Evolutionary conservation across 768 basidiomycete genomes (phyloP).

Genomic region (Collybia nuda): DNA sequence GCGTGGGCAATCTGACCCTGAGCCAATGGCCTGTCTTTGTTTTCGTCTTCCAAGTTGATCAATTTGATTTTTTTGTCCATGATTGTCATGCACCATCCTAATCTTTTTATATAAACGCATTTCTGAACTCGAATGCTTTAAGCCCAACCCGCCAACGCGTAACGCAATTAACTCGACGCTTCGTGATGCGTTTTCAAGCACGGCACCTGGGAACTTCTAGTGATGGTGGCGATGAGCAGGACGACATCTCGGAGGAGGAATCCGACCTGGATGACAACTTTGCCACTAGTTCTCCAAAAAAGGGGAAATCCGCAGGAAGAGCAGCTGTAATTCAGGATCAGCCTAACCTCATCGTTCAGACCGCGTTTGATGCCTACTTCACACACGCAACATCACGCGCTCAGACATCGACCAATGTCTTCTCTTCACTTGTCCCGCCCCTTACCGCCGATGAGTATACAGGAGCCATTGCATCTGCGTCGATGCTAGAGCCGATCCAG

Average conservation of each 20-base stretch:
- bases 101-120: too few relatives aligned
- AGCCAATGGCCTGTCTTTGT: too few relatives aligned
- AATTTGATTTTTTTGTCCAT: too few relatives aligned
- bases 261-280: conserved; percentile 12
- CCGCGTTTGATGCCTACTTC: conserved; percentile 89
- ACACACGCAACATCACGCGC: conserved; percentile 56
- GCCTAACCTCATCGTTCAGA: conserved; percentile 48
- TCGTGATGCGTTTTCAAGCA: too few relatives aligned
- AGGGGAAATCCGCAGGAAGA: conserved; percentile 9
- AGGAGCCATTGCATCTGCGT: conserved; percentile 33
- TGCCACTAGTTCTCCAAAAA: conserved; percentile 5
- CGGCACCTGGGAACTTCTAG: conserved; percentile 4
- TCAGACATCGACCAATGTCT: conserved; percentile 77
- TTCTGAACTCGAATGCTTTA: too few relatives aligned
- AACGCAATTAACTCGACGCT: too few relatives aligned
- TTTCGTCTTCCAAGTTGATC: too few relatives aligned
- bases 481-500: conserved; percentile 28
- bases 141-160: too few relatives aligned
- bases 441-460: conserved; percentile 65
- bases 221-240: conserved; percentile 12
- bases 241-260: conserved; percentile 13
- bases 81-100: too few relatives aligned
- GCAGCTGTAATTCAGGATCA: conserved; percentile 10
- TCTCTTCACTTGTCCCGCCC: conserved; percentile 73
- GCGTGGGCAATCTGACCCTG: too few relatives aligned